Conservation (phyloP, 2,329 filamentous ascomycete genomes). For the Colletotrichum ledebouriae region DNA sequence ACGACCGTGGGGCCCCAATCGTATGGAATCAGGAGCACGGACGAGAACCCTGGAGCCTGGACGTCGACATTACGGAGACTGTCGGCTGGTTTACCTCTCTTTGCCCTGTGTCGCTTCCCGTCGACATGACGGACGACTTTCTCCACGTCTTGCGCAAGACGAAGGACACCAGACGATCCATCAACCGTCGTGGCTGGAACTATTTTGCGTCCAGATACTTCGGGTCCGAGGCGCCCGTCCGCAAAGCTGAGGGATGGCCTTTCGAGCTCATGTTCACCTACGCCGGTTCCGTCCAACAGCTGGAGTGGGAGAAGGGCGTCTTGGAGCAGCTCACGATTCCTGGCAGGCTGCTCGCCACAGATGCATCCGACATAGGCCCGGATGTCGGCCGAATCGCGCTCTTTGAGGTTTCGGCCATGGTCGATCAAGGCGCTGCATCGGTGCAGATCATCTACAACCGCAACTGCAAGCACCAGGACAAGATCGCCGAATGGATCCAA, state of each 20-base stretch:
- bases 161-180: constrained; percentile 64
- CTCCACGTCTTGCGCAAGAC: constrained; percentile 64
- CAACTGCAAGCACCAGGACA: constrained; percentile 56
- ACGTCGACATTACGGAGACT: constrained; percentile 67
- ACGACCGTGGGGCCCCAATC: constrained; percentile 63
- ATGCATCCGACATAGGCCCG: constrained; percentile 59
- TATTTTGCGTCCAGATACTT: constrained; percentile 64
- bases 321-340: constrained; percentile 62
- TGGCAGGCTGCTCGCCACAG: constrained; percentile 53
- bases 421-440: constrained; percentile 60
- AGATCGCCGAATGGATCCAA: constrained; percentile 61
- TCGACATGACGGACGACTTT: constrained; percentile 61
- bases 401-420: constrained; percentile 64
- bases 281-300: constrained; percentile 62
- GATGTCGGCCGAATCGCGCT: constrained; percentile 63
- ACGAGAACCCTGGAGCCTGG: constrained; percentile 57
- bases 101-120: constrained; percentile 62
- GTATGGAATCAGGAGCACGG: constrained; percentile 69
- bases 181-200: constrained; percentile 59
- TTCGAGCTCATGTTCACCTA: constrained; percentile 73
- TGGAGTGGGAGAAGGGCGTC: constrained; percentile 62
- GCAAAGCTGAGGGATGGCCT: constrained; percentile 57
- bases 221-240: constrained; percentile 48
- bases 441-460: constrained; percentile 62
- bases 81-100: constrained; percentile 73